A percentile compares a stretch with the other conserved stretches of the same genome.
Conservation (phyloP, 352 stramenopile genomes). For the Pythium brassicae region DNA sequence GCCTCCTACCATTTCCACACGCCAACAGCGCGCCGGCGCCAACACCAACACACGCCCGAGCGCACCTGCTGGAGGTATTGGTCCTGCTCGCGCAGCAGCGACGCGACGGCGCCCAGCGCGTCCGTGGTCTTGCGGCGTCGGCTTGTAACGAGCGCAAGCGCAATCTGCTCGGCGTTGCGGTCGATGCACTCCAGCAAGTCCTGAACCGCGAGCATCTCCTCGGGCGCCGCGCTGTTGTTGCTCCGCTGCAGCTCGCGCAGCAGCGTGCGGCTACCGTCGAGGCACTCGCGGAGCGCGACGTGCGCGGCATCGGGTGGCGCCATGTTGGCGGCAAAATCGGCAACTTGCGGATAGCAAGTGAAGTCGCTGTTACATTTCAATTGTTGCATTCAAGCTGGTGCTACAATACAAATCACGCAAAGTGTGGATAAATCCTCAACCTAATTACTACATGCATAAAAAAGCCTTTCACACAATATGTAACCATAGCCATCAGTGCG, state of each 20-base stretch:
- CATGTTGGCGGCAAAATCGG: background rate
- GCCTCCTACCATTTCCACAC: background rate
- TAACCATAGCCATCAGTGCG: too few relatives aligned
- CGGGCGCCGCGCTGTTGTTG: constrained; percentile 18
- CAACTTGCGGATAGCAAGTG: too few relatives aligned
- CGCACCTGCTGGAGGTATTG: constrained; percentile 33
- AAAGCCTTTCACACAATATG: too few relatives aligned
- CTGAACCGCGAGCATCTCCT: constrained; percentile 53
- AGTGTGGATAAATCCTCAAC: too few relatives aligned
- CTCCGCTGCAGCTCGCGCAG: constrained; percentile 28
- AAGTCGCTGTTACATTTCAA: too few relatives aligned
- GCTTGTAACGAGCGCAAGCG: constrained; percentile 37
- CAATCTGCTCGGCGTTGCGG: constrained; percentile 70
- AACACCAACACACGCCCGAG: background rate
- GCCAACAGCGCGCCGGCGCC: background rate
- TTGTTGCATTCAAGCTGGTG: too few relatives aligned
- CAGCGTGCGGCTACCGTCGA: constrained; percentile 28
- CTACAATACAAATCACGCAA: too few relatives aligned
- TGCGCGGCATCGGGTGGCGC: background rate
- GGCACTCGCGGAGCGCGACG: constrained; percentile 16
- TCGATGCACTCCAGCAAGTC: constrained; percentile 63
- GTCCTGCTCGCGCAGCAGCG: constrained; percentile 61
- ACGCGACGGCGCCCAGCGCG: constrained; percentile 27
- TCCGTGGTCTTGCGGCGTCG: constrained; percentile 17
- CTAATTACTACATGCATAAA: too few relatives aligned